Conservation (phyloP, 1,284 basidiomycete genomes). For the Cutaneotrichosporon cyanovorans region DNA sequence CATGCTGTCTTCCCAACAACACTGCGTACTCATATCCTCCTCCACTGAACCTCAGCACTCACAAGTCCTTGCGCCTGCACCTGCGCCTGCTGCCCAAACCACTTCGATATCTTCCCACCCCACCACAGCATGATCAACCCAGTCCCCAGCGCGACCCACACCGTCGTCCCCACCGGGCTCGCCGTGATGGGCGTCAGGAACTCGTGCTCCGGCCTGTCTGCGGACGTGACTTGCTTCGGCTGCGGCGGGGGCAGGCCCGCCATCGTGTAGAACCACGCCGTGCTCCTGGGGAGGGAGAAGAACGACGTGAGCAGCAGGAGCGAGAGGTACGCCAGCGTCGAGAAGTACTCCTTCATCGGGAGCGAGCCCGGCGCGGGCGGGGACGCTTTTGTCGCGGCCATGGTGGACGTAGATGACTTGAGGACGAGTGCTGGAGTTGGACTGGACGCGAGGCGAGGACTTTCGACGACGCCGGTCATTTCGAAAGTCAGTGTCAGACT, state of each 20-base stretch:
- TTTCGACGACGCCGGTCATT: background rate
- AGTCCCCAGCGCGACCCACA: slow-evolving; percentile 57
- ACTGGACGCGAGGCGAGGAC: too few species aligned
- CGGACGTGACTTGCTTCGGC: slow-evolving; percentile 23
- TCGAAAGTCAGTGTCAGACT: background rate
- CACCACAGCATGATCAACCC: slow-evolving; percentile 62
- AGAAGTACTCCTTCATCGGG: slow-evolving; percentile 54
- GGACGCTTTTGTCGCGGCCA: background rate
- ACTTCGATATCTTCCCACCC: slow-evolving; percentile 58
- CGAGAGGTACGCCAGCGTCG: slow-evolving; percentile 64
- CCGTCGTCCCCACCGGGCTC: slow-evolving; percentile 56
- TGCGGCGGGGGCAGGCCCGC: slow-evolving; percentile 14
- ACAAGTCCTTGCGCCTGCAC: too few species aligned
- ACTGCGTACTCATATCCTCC: too few species aligned
- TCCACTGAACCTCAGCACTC: too few species aligned
- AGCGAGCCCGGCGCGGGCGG: slow-evolving; percentile 9
- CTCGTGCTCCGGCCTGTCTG: slow-evolving; percentile 58
- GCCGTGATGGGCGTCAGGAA: slow-evolving; percentile 61
- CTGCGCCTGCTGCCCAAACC: too few species aligned
- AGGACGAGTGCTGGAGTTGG: background rate
- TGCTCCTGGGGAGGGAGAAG: slow-evolving; percentile 59
- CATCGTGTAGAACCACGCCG: slow-evolving; percentile 45
- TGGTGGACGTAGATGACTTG: background rate
- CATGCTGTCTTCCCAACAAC: too few species aligned
- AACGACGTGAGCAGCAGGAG: slow-evolving; percentile 59